Conservation (phyloP, 257 asterid species). For the Solanum piurae region DNA sequence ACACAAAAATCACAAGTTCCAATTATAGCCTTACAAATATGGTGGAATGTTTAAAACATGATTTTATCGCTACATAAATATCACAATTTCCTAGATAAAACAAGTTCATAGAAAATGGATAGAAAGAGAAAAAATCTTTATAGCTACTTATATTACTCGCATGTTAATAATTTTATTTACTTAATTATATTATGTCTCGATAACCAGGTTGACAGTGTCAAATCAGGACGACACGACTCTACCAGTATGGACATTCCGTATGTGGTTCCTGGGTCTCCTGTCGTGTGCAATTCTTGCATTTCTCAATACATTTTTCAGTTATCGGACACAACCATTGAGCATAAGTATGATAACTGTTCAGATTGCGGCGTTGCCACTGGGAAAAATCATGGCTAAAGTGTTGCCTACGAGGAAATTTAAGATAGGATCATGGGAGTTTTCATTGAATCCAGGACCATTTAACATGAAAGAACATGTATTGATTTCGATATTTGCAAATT, state of each 20-base stretch:
- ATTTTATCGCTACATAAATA: neutral
- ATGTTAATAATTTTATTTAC: neutral
- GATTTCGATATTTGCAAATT: conserved; percentile 1
- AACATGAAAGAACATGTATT: neutral
- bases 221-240: neutral
- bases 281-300: neutral
- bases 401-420: neutral
- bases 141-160: neutral
- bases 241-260: conserved; percentile 2
- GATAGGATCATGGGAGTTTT: neutral
- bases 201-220: neutral
- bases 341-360: conserved; percentile 1
- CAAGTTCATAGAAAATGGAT: neutral
- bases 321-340: neutral
- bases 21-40: neutral
- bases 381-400: neutral
- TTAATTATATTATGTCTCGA: neutral
- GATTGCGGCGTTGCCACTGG: neutral
- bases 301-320: neutral
- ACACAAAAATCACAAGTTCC: neutral
- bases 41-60: neutral
- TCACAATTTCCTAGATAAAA: neutral
- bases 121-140: neutral
- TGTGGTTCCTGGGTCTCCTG: neutral
- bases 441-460: neutral